Evolutionary conservation across 2,329 filamentous ascomycete species (phyloP).

Genomic region (Fusarium sp.): DNA sequence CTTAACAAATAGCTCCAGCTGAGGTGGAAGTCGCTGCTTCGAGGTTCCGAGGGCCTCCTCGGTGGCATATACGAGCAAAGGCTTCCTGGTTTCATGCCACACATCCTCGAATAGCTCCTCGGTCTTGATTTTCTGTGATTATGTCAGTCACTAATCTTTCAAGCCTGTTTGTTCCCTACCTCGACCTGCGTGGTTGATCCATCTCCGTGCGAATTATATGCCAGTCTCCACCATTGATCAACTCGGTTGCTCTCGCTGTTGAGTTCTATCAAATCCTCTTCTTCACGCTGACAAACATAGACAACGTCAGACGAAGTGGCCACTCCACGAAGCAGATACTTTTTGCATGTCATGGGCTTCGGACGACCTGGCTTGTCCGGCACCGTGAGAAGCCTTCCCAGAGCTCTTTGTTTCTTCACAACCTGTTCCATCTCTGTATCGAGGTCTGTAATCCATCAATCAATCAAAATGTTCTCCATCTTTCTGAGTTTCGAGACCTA

Average conservation of each 20-base stretch:
- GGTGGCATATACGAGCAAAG: slow-evolving; percentile 65
- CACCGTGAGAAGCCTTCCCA: slow-evolving; percentile 55
- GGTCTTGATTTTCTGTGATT: slow-evolving; percentile 59
- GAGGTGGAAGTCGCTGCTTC: slow-evolving; percentile 52
- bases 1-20: slow-evolving; percentile 59
- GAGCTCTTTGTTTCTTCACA: slow-evolving; percentile 52
- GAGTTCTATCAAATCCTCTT: slow-evolving; percentile 58
- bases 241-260: slow-evolving; percentile 46
- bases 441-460: slow-evolving; percentile 44
- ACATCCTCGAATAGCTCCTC: slow-evolving; percentile 60
- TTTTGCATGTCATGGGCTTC: slow-evolving; percentile 56
- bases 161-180: slow-evolving; percentile 51
- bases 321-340: slow-evolving; percentile 64
- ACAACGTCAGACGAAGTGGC: slow-evolving; percentile 59
- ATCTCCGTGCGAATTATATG: slow-evolving; percentile 54
- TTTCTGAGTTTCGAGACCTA: slow-evolving; percentile 37
- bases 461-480: slow-evolving; percentile 20
- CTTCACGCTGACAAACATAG: slow-evolving; percentile 62
- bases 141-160: slow-evolving; percentile 39
- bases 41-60: slow-evolving; percentile 50
- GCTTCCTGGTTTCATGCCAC: slow-evolving; percentile 60
- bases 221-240: slow-evolving; percentile 69
- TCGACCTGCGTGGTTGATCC: slow-evolving; percentile 59
- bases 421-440: slow-evolving; percentile 49
- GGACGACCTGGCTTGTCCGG: slow-evolving; percentile 53